phyloP scores from a whole-genome alignment of 2,329 filamentous ascomycete species.

The Biscogniauxia sp. region DNA sequence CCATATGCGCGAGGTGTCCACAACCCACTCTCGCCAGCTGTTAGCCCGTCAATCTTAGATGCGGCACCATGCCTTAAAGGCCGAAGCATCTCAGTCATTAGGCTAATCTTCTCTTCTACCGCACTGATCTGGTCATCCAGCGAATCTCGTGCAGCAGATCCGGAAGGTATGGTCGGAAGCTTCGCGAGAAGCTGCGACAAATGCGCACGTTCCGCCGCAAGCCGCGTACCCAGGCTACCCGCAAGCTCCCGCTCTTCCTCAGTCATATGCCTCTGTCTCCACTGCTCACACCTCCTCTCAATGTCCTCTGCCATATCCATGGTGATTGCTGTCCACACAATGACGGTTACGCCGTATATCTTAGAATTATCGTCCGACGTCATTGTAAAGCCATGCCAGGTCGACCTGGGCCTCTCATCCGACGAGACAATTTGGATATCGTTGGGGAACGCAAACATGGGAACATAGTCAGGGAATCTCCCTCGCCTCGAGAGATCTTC shows the following conservation, averaged over 20 bases:
- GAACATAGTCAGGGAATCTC: conserved; percentile 93
- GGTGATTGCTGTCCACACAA: conserved; percentile 88
- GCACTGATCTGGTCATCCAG: conserved; percentile 93
- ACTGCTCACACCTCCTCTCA: conserved; percentile 78
- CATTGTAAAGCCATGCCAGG: conserved; percentile 99
- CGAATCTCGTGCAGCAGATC: conserved; percentile 74
- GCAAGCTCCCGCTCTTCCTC: conserved; percentile 88
- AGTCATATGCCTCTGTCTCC: conserved; percentile 84
- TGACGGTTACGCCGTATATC: conserved; percentile 86
- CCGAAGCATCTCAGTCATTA: conserved; percentile 94
- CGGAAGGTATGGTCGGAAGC: conserved; percentile 76
- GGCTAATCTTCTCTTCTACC: conserved; percentile 92
- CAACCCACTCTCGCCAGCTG: conserved; percentile 89
- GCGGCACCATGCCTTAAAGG: conserved; percentile 92
- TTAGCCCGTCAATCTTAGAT: conserved; percentile 94
- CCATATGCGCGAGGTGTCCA: conserved; percentile 96
- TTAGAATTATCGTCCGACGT: conserved; percentile 89
- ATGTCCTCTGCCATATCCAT: conserved; percentile 78
- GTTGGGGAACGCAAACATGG: conserved; percentile 99
- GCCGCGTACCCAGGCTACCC: conserved; percentile 81
- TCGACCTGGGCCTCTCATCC: conserved; percentile 89
- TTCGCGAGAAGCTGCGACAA: conserved; percentile 83
- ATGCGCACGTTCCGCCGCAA: conserved; percentile 85
- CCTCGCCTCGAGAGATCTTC: conserved; percentile 80
- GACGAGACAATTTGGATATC: conserved; percentile 96